phyloP scores from a whole-genome alignment of 371 early-diverging fungal species.

The Sporodiniella umbellata region DNA sequence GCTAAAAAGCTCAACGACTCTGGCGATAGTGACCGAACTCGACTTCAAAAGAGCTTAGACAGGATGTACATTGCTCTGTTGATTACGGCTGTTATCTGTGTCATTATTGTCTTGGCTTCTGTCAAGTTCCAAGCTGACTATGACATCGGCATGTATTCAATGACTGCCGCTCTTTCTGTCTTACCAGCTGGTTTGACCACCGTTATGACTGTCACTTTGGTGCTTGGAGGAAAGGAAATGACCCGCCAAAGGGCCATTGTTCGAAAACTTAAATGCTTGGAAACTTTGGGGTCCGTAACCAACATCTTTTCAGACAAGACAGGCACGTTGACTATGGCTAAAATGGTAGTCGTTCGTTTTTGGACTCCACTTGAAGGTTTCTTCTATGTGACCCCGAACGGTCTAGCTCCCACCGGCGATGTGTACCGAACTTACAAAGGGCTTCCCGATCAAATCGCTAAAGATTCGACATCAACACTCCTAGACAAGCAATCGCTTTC shows the following conservation, averaged over 20 bases:
- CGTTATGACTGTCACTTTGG: slow-evolving; percentile 39
- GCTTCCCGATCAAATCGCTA: slow-evolving; percentile 8
- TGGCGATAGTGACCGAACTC: slow-evolving; percentile 59
- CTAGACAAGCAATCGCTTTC: slow-evolving; percentile 20
- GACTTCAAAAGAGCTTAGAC: slow-evolving; percentile 74
- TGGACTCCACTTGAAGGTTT: slow-evolving; percentile 67
- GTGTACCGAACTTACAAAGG: slow-evolving; percentile 30
- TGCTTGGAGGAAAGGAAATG: slow-evolving; percentile 40
- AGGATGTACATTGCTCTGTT: slow-evolving; percentile 69
- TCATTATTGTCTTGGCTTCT: slow-evolving; percentile 65
- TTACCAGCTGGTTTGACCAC: slow-evolving; percentile 42
- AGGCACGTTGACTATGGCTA: slow-evolving; percentile 61
- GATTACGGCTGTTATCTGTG: slow-evolving; percentile 39
- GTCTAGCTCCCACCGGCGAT: slow-evolving; percentile 63
- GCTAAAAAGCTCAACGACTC: slow-evolving; percentile 74
- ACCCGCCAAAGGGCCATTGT: slow-evolving; percentile 50
- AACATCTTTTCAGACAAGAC: slow-evolving; percentile 87
- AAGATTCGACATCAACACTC: background rate
- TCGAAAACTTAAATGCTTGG: slow-evolving; percentile 85
- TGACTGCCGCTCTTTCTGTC: slow-evolving; percentile 37
- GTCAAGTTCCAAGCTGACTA: slow-evolving; percentile 39
- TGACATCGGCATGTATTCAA: slow-evolving; percentile 42
- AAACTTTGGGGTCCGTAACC: slow-evolving; percentile 92
- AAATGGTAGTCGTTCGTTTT: slow-evolving; percentile 72
- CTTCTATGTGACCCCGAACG: slow-evolving; percentile 58